phyloP scores from a whole-genome alignment of 768 basidiomycete species.

The Russula sp. region DNA sequence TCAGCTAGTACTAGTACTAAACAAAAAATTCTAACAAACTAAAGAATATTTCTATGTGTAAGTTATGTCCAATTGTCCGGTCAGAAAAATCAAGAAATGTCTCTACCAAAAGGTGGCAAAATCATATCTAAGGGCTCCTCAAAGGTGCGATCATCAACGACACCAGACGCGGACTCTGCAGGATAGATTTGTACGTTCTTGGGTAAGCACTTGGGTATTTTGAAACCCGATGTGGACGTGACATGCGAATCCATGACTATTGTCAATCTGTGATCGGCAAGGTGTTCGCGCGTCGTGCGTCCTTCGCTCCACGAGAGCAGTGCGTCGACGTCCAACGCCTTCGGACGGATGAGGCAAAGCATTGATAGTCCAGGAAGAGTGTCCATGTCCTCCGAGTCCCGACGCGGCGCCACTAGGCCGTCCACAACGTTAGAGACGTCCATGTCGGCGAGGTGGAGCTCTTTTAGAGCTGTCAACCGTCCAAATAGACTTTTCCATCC shows the following conservation, averaged over 20 bases:
- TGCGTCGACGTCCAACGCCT: conserved; percentile 12
- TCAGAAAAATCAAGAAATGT: conserved; percentile 3
- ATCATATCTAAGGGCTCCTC: conserved; percentile 23
- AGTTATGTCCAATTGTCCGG: background rate
- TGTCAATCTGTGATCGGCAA: background rate
- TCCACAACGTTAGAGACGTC: conserved; percentile 14
- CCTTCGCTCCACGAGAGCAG: conserved; percentile 10
- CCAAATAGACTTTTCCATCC: conserved; percentile 20
- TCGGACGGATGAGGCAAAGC: conserved; percentile 15
- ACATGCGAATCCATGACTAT: conserved; percentile 10
- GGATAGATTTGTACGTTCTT: conserved; percentile 11
- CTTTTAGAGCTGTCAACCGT: conserved; percentile 10
- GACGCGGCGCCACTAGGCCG: background rate
- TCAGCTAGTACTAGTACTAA: background rate
- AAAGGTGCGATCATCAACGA: conserved; percentile 1
- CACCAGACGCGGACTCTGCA: background rate
- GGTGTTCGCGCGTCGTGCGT: background rate
- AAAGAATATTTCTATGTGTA: background rate
- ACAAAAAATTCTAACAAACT: conserved; percentile 11
- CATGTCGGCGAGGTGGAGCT: conserved; percentile 14
- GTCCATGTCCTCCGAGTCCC: background rate
- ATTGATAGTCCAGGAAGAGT: conserved; percentile 2
- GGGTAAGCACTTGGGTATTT: conserved; percentile 4
- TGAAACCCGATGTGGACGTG: background rate
- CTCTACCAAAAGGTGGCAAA: conserved; percentile 22